Percentiles rank a stretch among this genome's conserved stretches.
phyloP scores from a whole-genome alignment of 768 basidiomycete species.

The Lyophyllum decastes region DNA sequence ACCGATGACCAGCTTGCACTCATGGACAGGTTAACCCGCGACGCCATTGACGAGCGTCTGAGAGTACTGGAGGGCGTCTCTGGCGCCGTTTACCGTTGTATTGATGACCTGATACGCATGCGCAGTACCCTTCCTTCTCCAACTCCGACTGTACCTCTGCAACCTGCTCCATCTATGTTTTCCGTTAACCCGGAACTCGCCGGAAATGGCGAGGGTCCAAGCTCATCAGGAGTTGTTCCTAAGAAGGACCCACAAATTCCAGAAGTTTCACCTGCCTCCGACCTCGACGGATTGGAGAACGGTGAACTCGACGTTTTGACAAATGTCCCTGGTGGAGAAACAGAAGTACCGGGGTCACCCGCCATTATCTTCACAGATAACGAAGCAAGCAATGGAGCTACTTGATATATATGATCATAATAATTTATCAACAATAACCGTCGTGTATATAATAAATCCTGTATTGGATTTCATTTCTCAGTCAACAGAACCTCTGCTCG shows the following conservation, averaged over 20 bases:
- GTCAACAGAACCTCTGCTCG: slow-evolving; percentile 44
- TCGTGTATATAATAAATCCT: neutral
- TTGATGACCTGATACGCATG: slow-evolving; percentile 78
- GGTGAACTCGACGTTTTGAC: neutral
- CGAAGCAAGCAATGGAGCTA: neutral
- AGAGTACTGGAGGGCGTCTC: slow-evolving; percentile 80
- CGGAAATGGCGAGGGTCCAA: neutral
- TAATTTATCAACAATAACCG: slow-evolving; percentile 2
- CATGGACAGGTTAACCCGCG: slow-evolving; percentile 69
- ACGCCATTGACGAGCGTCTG: slow-evolving; percentile 84
- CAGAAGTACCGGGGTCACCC: neutral
- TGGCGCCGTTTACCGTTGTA: slow-evolving; percentile 66
- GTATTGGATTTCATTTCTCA: slow-evolving; percentile 3
- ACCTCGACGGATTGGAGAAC: slow-evolving; percentile 2
- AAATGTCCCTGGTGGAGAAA: neutral
- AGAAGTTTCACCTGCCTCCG: slow-evolving; percentile 6
- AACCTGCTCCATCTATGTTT: slow-evolving; percentile 15
- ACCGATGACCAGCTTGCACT: slow-evolving; percentile 64
- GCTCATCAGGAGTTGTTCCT: neutral
- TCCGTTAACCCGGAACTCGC: slow-evolving; percentile 3
- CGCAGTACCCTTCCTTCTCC: slow-evolving; percentile 66
- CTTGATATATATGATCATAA: slow-evolving; percentile 3
- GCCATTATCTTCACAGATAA: neutral
- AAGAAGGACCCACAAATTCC: neutral
- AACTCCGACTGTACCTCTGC: slow-evolving; percentile 13